Conservation (phyloP, 345 rosid species). For the Moricandia arvensis region DNA sequence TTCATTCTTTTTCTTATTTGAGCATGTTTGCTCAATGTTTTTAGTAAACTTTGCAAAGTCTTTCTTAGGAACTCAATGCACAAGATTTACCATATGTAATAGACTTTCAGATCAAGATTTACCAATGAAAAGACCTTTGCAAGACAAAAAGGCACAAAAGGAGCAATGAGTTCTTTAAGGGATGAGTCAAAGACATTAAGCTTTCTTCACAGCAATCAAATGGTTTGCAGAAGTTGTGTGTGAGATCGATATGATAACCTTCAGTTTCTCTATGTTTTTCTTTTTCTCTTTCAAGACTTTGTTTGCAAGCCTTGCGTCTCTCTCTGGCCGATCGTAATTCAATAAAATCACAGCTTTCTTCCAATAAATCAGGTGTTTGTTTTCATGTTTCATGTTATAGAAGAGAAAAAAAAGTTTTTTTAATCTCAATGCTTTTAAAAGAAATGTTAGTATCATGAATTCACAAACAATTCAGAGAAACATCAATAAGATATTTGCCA, state of each 20-base stretch:
- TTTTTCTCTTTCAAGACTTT: slow-evolving; percentile 49
- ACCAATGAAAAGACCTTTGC: too few species aligned
- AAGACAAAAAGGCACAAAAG: slow-evolving; percentile 44
- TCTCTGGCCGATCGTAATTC: slow-evolving; percentile 71
- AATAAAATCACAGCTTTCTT: slow-evolving; percentile 71
- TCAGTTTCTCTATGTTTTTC: slow-evolving; percentile 46
- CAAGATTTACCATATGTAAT: slow-evolving; percentile 41
- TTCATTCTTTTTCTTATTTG: neutral
- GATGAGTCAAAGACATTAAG: slow-evolving; percentile 66
- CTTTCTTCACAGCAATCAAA: slow-evolving; percentile 65
- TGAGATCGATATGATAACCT: slow-evolving; percentile 68
- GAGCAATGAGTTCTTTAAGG: slow-evolving; percentile 68
- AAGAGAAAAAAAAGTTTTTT: neutral
- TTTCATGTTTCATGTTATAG: neutral
- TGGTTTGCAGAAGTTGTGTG: slow-evolving; percentile 72
- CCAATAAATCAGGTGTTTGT: neutral
- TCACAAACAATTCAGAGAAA: slow-evolving; percentile 74
- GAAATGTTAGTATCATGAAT: slow-evolving; percentile 48
- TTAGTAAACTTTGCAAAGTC: slow-evolving; percentile 72
- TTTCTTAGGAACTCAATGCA: slow-evolving; percentile 65
- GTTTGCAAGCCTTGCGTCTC: slow-evolving; percentile 73
- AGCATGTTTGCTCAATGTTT: neutral
- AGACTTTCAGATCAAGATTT: too few species aligned
- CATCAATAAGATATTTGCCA: slow-evolving; percentile 55
- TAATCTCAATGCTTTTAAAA: neutral